A percentile compares a stretch with the other conserved stretches of the same genome.
Conservation (phyloP, 345 rosid genomes). For the Populus simonii region DNA sequence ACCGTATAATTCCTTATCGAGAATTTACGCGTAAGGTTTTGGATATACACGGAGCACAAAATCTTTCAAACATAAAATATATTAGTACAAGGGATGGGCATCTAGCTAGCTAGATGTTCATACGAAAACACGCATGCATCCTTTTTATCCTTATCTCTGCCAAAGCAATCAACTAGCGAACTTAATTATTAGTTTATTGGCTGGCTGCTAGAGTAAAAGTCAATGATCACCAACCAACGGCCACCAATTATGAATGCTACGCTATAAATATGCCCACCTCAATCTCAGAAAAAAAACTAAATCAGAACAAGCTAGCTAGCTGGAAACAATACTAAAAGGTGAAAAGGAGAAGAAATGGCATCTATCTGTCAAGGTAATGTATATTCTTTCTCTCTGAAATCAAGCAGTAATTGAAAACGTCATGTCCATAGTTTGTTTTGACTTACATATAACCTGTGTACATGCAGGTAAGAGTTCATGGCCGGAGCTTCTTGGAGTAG, state of each 20-base stretch:
- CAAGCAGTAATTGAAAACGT: background rate
- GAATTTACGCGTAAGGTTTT: no score
- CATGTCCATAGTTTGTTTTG: background rate
- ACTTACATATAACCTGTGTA: background rate
- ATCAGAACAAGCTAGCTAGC: background rate
- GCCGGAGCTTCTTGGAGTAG: conserved; percentile 18
- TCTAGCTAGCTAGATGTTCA: background rate
- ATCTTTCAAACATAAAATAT: no score
- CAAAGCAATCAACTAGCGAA: background rate
- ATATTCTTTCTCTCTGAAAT: background rate
- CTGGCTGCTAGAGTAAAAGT: background rate
- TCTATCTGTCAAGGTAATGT: background rate
- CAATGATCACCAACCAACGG: background rate
- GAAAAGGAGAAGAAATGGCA: background rate
- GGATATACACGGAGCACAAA: no score
- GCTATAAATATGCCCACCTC: background rate
- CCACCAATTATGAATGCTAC: no score
- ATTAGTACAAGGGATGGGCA: background rate
- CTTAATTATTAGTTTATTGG: background rate
- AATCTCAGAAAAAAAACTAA: no score
- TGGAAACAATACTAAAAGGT: background rate
- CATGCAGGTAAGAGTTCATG: conserved; percentile 22
- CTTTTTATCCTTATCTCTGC: background rate
- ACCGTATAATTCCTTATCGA: no score
- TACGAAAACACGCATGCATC: background rate